phyloP scores from a whole-genome alignment of 805 yeast genomes.

The Saccharomycopsis vini region DNA sequence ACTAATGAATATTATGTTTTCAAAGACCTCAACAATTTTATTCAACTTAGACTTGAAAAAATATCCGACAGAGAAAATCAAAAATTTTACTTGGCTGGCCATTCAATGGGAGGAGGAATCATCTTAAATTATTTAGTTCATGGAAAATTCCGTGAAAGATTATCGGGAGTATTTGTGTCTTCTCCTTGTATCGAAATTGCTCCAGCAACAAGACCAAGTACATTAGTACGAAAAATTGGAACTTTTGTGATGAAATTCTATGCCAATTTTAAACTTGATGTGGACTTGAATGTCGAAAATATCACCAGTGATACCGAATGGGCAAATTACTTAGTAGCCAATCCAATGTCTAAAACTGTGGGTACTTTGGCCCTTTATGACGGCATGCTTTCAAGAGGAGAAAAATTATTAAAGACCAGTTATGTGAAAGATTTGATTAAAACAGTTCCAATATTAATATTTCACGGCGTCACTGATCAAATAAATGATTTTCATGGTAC shows the following conservation, averaged over 20 bases:
- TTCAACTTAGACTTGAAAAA: conserved; percentile 28
- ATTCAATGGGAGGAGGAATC: conserved; percentile 80
- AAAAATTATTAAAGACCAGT: conserved; percentile 33
- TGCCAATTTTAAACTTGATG: conserved; percentile 45
- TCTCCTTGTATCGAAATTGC: conserved; percentile 57
- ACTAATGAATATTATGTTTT: conserved; percentile 50
- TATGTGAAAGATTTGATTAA: conserved; percentile 24
- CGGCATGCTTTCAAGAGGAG: conserved; percentile 60
- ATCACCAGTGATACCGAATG: conserved; percentile 43
- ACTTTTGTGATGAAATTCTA: conserved; percentile 32
- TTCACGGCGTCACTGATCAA: conserved; percentile 58
- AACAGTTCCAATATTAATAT: conserved; percentile 40
- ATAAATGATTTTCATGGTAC: conserved; percentile 48
- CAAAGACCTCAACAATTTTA: conserved; percentile 51
- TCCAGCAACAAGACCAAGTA: conserved; percentile 50
- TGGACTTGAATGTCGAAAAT: conserved; percentile 46
- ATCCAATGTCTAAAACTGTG: conserved; percentile 30
- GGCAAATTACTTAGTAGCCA: conserved; percentile 35
- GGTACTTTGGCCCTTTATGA: conserved; percentile 49
- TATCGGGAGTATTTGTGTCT: conserved; percentile 40
- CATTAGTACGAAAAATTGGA: conserved; percentile 32
- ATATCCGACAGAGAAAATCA: conserved; percentile 24
- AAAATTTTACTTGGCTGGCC: conserved; percentile 51
- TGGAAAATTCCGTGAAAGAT: conserved; percentile 40
- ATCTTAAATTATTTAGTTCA: conserved; percentile 49